Base-by-base conservation (phyloP, 495 filamentous ascomycete genomes). In the Penicillium pulvis region DNA sequence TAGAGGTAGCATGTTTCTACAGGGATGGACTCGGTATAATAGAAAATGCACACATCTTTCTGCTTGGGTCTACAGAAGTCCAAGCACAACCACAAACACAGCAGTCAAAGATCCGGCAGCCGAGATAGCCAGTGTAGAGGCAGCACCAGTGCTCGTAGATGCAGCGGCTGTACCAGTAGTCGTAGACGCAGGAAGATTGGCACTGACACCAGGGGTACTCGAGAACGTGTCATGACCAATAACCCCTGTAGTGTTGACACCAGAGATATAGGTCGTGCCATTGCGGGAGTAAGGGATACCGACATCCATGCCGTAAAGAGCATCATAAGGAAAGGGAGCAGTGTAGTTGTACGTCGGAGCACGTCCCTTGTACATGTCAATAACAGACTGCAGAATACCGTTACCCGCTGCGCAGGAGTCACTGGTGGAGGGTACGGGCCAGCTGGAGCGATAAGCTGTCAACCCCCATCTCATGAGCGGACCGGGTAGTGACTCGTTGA, bases 401-500 rank as follows among this genome's bases (percentile, higher is more conserved):
- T 74, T 35, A 20, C 76, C 75, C 17, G 72, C 71, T 2, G 73
- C 73, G 56, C 76, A 79, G 14, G 66, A 61, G 36, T 53, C 71
- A 45, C 66, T 68, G 10, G 73, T 78, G 46, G 66, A 42, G 1
- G 76, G 73, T 12, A 65, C 65, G 6, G 76, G 72, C 75, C 75
- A 79, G 19, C 51, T 62, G 6, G 71, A 58, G 2, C 65, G 62
- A 58, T 64, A 74, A 14, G 65, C 58, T 5, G 69, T 67, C 47
- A 71, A 62, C 2, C 58, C 56, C n/a, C 58, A 58, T 28, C 51
- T 51, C 17, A 69, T 71, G 31, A 79, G 59, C 9, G 77, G 78
- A 5, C 78, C 78, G 24, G 75, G 73, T 46, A 75, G 73, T 17
- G 72, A 74, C 55, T 68, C 62, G 60, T 79, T 81, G 33, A 79